Conservation (phyloP, 1,284 basidiomycete genomes). For the Tilletia horrida region DNA sequence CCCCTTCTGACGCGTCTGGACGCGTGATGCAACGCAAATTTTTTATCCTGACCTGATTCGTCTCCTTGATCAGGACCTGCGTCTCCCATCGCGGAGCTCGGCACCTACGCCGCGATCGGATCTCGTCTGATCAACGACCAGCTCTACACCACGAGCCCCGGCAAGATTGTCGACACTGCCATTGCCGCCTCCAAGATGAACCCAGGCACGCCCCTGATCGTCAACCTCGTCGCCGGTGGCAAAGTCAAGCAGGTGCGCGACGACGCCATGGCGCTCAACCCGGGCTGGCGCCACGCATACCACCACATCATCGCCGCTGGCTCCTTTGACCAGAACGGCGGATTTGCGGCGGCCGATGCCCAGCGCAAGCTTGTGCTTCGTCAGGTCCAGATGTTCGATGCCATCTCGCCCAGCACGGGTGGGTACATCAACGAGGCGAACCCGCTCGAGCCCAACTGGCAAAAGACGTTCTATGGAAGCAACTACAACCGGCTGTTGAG, state of each 20-base stretch:
- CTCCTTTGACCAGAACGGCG: slow-evolving; percentile 10
- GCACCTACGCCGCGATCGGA: neutral
- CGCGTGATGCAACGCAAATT: neutral
- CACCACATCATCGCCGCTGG: slow-evolving; percentile 16
- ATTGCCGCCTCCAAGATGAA: slow-evolving; percentile 13
- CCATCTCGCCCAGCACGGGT: slow-evolving; percentile 5
- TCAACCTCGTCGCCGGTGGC: slow-evolving; percentile 17
- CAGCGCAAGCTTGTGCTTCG: slow-evolving; percentile 3
- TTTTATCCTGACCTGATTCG: neutral
- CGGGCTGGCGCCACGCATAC: slow-evolving; percentile 16
- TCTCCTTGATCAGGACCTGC: slow-evolving; percentile 1
- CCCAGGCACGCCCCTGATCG: slow-evolving; percentile 7
- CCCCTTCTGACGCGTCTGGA: neutral
- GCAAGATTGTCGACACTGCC: slow-evolving; percentile 16
- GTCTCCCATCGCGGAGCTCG: slow-evolving; percentile 2
- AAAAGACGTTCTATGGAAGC: slow-evolving; percentile 12
- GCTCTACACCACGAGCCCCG: slow-evolving; percentile 13
- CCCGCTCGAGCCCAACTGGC: slow-evolving; percentile 1
- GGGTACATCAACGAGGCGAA: slow-evolving; percentile 16
- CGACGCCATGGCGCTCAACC: slow-evolving; percentile 15
- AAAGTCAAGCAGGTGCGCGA: neutral
- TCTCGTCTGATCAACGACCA: slow-evolving; percentile 13
- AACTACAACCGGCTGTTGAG: slow-evolving; percentile 12
- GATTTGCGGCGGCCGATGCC: neutral
- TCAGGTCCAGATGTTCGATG: slow-evolving; percentile 7